phyloP scores from a whole-genome alignment of 75 land plant genomes.

The Sequoiadendron giganteum region DNA sequence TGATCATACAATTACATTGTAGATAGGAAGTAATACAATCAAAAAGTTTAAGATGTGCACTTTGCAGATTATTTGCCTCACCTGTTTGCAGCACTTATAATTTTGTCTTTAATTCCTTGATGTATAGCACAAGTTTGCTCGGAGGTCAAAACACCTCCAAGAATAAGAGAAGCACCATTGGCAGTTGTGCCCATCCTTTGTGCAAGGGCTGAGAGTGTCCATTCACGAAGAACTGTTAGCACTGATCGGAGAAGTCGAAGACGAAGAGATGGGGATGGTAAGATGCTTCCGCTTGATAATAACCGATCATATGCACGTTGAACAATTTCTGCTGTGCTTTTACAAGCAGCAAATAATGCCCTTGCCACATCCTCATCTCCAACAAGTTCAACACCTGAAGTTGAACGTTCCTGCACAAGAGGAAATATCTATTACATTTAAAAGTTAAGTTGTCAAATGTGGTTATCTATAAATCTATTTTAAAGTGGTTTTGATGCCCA shows the following conservation, averaged over 20 bases:
- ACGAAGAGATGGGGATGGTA: conserved; percentile 70
- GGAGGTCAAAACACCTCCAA: conserved; percentile 45
- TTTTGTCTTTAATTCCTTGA: conserved; percentile 85
- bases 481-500: no score
- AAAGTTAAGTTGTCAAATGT: background rate
- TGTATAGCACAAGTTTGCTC: conserved; percentile 45
- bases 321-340: conserved; percentile 83
- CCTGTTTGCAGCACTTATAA: conserved; percentile 83
- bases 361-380: conserved; percentile 97
- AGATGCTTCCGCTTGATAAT: conserved; percentile 68
- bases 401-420: conserved; percentile 59
- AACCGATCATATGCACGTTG: conserved; percentile 82
- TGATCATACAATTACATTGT: background rate
- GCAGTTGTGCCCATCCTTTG: conserved; percentile 65
- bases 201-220: conserved; percentile 63
- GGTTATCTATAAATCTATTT: background rate
- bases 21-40: background rate
- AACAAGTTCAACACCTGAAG: conserved; percentile 62
- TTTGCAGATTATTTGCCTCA: conserved; percentile 13
- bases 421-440: background rate
- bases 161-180: conserved; percentile 48
- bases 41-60: background rate
- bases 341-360: conserved; percentile 86
- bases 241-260: conserved; percentile 88
- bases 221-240: conserved; percentile 89